These are phyloP conservation scores for Vicia sativa DNA, from an alignment of 306 rosid species.

Conservation along the genomic window DNA sequence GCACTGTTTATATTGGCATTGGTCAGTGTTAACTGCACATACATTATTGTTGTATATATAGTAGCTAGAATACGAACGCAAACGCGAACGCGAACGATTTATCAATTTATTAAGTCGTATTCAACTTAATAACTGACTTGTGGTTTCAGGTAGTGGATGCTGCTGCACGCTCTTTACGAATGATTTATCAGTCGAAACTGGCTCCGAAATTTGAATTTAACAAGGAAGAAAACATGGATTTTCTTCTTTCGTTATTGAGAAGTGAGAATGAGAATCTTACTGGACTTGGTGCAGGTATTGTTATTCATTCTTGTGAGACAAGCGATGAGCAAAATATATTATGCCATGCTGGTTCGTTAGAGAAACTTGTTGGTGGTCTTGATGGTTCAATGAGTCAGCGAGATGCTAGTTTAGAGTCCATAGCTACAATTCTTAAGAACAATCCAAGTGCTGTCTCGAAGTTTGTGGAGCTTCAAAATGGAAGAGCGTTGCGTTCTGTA, in stretches of 20 bases:
- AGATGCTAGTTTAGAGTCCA: conserved; percentile 89
- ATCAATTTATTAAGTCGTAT: too few species aligned
- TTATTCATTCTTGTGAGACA: conserved; percentile 79
- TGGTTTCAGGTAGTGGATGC: conserved; percentile 87
- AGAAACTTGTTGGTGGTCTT: conserved; percentile 72
- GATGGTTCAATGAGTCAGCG: conserved; percentile 82
- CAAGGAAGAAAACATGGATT: conserved; percentile 58
- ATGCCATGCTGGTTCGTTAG: conserved; percentile 65
- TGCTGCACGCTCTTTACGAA: conserved; percentile 81
- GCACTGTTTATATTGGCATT: conserved; percentile 16
- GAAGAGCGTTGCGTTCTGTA: conserved; percentile 66
- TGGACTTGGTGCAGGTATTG: conserved; percentile 87
- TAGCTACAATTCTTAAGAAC: conserved; percentile 65
- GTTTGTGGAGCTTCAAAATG: conserved; percentile 64
- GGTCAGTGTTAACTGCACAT: background rate
- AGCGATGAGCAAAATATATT: conserved; percentile 63
- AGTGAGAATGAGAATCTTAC: conserved; percentile 83
- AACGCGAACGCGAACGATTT: too few species aligned
- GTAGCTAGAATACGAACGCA: background rate
- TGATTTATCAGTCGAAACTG: conserved; percentile 89
- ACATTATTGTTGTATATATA: background rate
- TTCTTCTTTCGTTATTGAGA: conserved; percentile 75
- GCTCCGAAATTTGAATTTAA: conserved; percentile 88
- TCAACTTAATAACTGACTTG: background rate
- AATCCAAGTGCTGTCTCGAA: conserved; percentile 69